phyloP scores from a whole-genome alignment of 164 flowering plant genomes.

The Vitis riparia region DNA sequence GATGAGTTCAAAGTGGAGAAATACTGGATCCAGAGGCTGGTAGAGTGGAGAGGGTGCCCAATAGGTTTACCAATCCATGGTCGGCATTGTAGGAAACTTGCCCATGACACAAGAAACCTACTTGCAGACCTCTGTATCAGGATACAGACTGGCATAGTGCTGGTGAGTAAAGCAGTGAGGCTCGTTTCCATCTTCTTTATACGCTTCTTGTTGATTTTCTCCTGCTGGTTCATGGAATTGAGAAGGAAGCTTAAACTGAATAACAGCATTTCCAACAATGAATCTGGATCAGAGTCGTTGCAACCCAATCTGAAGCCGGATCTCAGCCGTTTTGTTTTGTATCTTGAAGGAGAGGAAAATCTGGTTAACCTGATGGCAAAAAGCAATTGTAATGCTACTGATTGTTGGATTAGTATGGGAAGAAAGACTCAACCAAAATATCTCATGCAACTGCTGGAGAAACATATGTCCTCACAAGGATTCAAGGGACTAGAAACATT shows the following conservation, averaged over 20 bases:
- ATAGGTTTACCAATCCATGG: conserved; percentile 18
- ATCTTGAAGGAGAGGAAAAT: conserved; percentile 61
- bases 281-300: conserved; percentile 24
- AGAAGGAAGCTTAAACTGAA: conserved; percentile 13
- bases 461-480: conserved; percentile 24
- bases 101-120: conserved; percentile 21
- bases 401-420: conserved; percentile 38
- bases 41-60: conserved; percentile 43
- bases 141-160: conserved; percentile 39
- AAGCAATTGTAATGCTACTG: conserved; percentile 31
- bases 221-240: conserved; percentile 12
- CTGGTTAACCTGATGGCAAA: conserved; percentile 42
- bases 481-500: conserved; percentile 47
- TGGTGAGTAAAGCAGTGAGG: conserved; percentile 39
- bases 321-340: conserved; percentile 44
- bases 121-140: conserved; percentile 35
- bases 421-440: conserved; percentile 39
- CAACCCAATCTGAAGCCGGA: conserved; percentile 15
- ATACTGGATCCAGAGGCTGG: conserved; percentile 48
- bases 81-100: conserved; percentile 30
- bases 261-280: conserved; percentile 14
- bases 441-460: conserved; percentile 44
- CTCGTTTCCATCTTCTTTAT: conserved; percentile 31
- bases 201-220: conserved; percentile 19
- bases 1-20: conserved; percentile 32